Evolutionary conservation across 2,329 filamentous ascomycete species (phyloP), one percentile per base, ranked within the genome.

Genomic region (Paraconiothyrium brasiliense): DNA sequence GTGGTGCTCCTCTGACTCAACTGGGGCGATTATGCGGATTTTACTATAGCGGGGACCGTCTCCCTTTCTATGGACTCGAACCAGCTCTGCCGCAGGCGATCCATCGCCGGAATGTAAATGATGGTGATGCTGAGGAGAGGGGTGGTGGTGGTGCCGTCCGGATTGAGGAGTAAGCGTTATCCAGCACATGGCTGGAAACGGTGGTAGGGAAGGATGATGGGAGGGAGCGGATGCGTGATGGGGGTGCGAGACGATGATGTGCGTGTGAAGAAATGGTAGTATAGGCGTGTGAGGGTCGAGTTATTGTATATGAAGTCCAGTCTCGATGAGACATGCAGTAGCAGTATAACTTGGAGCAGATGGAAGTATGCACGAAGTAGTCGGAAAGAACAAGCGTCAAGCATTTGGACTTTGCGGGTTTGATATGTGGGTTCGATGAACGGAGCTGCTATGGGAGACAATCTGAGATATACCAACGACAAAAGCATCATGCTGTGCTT

Each of bases 101-200:
- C 67, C 68, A 61, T 66, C 49, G 50, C 57, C 64, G 50, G 65
- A 64, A 54, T 65, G 66, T 55, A 60, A 61, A 63, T 61, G 62
- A 32, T 57, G 61, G 20, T 20, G 20, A 20, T 20, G 20, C 20
- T 20, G 20, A 20, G 20, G 20, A 20, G 20, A 20, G 20, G 62
- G 61, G 47, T 61, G 60, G 60, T 64, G 58, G 66, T 70, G 64
- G 10, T 54, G 43, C 32, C 58, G 61, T 61, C 67, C 70, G 54
- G 60, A 34, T 51, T 58, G 58, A 50, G 73, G 73, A 4, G 69
- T 71, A 37, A 76, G 72, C 24, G 69, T 74, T 54, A 76, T 71
- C 73, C 73, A 76, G 64, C 73, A 76, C 73, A 76, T 76, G 55
- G 57, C 62, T 52, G 39, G 39, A 41, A n/a, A n/a, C 8, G n/a